A percentile compares a stretch with the other conserved stretches of the same genome.
These are phyloP conservation scores for Pyricularia grisea DNA, from an alignment of 2,329 filamentous ascomycete species.

Conservation along the genomic window DNA sequence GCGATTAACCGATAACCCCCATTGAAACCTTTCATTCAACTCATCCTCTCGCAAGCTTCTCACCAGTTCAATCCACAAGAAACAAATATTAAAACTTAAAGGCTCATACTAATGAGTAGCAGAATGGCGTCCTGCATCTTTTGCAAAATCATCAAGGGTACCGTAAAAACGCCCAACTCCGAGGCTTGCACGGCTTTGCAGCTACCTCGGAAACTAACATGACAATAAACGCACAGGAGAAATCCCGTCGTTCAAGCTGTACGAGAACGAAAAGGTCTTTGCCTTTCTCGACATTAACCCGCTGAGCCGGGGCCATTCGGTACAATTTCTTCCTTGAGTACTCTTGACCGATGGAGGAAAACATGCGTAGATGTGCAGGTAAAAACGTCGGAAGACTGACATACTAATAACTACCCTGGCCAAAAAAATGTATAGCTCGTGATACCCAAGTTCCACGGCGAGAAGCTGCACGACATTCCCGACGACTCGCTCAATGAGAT, in stretches of 20 bases:
- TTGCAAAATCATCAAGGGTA: slow-evolving; percentile 97
- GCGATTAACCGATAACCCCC: background rate
- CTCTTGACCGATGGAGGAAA: background rate
- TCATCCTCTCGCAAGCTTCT: background rate
- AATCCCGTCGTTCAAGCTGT: slow-evolving; percentile 93
- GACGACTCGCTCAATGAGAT: slow-evolving; percentile 80
- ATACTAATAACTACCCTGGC: background rate
- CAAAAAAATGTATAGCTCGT: slow-evolving; percentile 59
- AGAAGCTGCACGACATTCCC: slow-evolving; percentile 84
- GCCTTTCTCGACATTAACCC: slow-evolving; percentile 97
- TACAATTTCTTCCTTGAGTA: slow-evolving; percentile 33
- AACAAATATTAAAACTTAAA: slow-evolving; percentile 53
- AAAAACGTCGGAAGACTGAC: background rate
- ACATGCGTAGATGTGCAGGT: background rate
- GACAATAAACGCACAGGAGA: slow-evolving; percentile 53
- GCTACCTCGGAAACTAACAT: background rate
- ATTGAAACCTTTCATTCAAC: background rate
- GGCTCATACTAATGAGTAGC: slow-evolving; percentile 21
- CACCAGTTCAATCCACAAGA: background rate
- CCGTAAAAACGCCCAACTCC: slow-evolving; percentile 11
- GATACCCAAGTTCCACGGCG: slow-evolving; percentile 91
- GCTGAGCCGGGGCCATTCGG: slow-evolving; percentile 78
- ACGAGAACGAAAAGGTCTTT: slow-evolving; percentile 85
- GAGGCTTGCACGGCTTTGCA: too few relatives aligned
- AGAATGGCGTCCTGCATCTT: slow-evolving; percentile 75